Evolutionary conservation across 2,329 filamentous ascomycete genomes (phyloP).

Genomic region (Diplodia corticola): DNA sequence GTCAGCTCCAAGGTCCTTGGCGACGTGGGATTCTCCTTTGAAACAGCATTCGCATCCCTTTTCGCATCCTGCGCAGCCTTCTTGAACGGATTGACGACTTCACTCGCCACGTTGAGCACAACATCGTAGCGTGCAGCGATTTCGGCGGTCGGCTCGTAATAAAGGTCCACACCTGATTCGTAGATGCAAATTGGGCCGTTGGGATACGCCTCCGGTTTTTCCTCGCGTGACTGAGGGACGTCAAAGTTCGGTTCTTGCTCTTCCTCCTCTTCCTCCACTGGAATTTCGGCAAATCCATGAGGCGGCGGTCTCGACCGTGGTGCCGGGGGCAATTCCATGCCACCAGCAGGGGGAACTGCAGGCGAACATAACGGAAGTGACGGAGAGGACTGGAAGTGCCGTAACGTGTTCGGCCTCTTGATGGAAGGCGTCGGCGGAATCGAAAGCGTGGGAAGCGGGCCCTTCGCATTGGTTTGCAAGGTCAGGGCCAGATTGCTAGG

Average conservation of each 20-base stretch:
- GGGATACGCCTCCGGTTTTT: conserved; percentile 79
- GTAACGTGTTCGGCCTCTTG: conserved; percentile 51
- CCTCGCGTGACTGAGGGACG: conserved; percentile 60
- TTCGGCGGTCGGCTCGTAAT: conserved; percentile 75
- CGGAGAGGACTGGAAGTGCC: conserved; percentile 64
- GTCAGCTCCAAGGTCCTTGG: conserved; percentile 12
- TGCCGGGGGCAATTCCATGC: conserved; percentile 53
- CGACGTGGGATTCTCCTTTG: conserved; percentile 19
- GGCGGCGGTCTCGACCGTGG: conserved; percentile 36
- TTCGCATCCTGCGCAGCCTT: conserved; percentile 27
- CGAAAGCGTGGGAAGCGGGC: conserved; percentile 56
- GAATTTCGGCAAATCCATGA: conserved; percentile 55
- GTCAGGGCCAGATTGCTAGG: conserved; percentile 76
- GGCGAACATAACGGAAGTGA: conserved; percentile 58
- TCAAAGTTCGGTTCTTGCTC: conserved; percentile 55
- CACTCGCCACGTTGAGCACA: conserved; percentile 80
- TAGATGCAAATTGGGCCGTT: conserved; percentile 82
- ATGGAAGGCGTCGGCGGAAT: conserved; percentile 61
- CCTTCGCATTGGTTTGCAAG: conserved; percentile 64
- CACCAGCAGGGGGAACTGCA: conserved; percentile 49
- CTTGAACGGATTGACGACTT: conserved; percentile 74
- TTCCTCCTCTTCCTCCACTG: conserved; percentile 69
- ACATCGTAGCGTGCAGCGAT: conserved; percentile 78
- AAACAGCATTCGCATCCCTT: conserved; percentile 13
- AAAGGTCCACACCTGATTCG: conserved; percentile 73